Evolutionary conservation across 1,284 basidiomycete genomes (phyloP).

Genomic region (Rhodotorula sp.): DNA sequence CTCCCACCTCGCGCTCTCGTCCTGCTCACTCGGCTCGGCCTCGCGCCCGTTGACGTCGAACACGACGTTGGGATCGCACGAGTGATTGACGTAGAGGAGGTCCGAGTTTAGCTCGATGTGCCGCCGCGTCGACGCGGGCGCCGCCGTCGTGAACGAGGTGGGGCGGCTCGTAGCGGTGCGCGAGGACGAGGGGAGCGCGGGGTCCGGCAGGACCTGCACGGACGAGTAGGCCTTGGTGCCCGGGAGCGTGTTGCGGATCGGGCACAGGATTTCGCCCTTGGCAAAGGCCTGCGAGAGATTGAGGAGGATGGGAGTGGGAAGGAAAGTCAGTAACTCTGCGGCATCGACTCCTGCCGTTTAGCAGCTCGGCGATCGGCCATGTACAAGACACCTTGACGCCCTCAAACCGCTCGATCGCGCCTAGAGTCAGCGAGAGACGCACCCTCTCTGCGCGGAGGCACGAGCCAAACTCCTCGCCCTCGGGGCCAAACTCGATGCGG

Average conservation of each 20-base stretch:
- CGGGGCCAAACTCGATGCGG: constrained; percentile 35
- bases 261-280: constrained; percentile 28
- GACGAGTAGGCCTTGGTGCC: constrained; percentile 41
- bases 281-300: constrained; percentile 22
- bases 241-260: constrained; percentile 37
- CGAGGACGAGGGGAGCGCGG: constrained; percentile 22
- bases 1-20: constrained; percentile 12
- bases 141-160: constrained; percentile 14
- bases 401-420: no score
- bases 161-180: neutral
- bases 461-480: constrained; percentile 35
- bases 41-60: constrained; percentile 56
- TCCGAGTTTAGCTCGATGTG: constrained; percentile 67
- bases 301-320: neutral
- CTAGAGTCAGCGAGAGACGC: neutral
- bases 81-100: constrained; percentile 68
- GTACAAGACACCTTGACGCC: neutral
- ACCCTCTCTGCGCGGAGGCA: constrained; percentile 36
- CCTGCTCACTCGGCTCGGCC: constrained; percentile 18
- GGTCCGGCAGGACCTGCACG: constrained; percentile 42
- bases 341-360: no score
- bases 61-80: constrained; percentile 63
- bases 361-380: no score
- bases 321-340: neutral
- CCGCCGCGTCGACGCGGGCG: constrained; percentile 16